These are phyloP conservation scores for Candida peoriensis DNA, from an alignment of 805 yeast species.

Conservation along the genomic window DNA sequence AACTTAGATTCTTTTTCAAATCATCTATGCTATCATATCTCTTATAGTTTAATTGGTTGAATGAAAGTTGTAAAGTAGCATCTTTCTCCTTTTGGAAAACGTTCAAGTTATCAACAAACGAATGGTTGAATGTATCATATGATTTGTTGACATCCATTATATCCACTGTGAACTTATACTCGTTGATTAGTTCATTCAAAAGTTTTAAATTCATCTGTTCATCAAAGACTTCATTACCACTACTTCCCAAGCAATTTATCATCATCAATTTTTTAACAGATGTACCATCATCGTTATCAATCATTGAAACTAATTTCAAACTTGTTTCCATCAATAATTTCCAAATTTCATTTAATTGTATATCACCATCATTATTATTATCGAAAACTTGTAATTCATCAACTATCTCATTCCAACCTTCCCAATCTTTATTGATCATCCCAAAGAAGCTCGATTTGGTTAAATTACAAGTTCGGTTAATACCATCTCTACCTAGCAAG, in stretches of 20 bases:
- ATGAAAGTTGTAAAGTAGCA: too few relatives aligned
- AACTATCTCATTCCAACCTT: constrained; percentile 43
- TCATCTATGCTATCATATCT: too few relatives aligned
- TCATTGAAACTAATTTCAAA: constrained; percentile 8
- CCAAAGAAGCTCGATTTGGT: constrained; percentile 42
- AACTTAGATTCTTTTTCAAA: too few relatives aligned
- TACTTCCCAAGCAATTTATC: constrained; percentile 6
- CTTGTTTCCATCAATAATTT: constrained; percentile 2
- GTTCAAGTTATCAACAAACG: too few relatives aligned
- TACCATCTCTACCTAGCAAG: constrained; percentile 42
- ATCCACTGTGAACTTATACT: too few relatives aligned
- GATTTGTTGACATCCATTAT: too few relatives aligned
- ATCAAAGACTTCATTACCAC: constrained; percentile 1
- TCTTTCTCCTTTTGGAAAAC: too few relatives aligned
- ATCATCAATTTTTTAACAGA: constrained; percentile 3
- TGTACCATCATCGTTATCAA: constrained; percentile 3
- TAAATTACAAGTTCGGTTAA: constrained; percentile 27
- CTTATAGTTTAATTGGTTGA: too few relatives aligned
- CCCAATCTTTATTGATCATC: constrained; percentile 39
- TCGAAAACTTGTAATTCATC: constrained; percentile 29
- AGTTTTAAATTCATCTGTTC: neutral
- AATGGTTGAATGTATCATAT: too few relatives aligned
- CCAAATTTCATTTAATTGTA: constrained; percentile 3
- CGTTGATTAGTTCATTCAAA: neutral
- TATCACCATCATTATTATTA: constrained; percentile 3